A percentile compares a stretch with the other conserved stretches of the same genome.
Evolutionary conservation across 2,329 filamentous ascomycete species (phyloP).

Genomic region (Cladorrhinum sp.): DNA sequence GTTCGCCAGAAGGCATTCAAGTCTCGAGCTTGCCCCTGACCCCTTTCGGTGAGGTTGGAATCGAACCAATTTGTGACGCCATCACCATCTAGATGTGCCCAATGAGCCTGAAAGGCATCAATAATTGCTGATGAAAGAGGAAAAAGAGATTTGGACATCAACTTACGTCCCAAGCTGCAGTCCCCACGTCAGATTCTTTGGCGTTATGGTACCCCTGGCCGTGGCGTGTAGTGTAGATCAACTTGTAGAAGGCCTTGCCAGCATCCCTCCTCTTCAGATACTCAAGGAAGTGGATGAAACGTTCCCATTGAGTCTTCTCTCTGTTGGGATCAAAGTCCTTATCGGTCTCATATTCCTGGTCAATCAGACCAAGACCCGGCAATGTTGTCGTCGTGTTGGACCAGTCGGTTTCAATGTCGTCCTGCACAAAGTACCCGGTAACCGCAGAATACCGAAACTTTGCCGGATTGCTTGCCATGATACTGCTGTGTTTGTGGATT

Average conservation of each 20-base stretch:
- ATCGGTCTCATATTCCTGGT: slow-evolving; percentile 59
- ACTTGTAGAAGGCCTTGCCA: slow-evolving; percentile 56
- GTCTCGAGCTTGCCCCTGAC: slow-evolving; percentile 50
- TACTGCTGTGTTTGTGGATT: neutral
- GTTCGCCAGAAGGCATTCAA: slow-evolving; percentile 51
- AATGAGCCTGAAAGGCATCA: slow-evolving; percentile 30
- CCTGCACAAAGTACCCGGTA: slow-evolving; percentile 3
- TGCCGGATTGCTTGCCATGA: neutral
- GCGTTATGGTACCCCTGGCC: slow-evolving; percentile 64
- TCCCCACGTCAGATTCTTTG: slow-evolving; percentile 54
- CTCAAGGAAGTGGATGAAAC: slow-evolving; percentile 57
- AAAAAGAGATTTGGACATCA: neutral
- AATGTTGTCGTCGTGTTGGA: neutral
- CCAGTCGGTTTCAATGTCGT: neutral
- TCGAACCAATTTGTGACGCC: slow-evolving; percentile 39
- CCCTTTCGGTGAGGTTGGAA: slow-evolving; percentile 49
- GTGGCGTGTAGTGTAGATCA: slow-evolving; percentile 67
- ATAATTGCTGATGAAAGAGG: slow-evolving; percentile 1
- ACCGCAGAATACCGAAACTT: slow-evolving; percentile 1
- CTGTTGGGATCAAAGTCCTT: slow-evolving; percentile 36
- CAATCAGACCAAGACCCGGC: slow-evolving; percentile 42
- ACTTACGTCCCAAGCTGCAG: slow-evolving; percentile 52
- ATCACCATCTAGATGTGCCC: slow-evolving; percentile 40
- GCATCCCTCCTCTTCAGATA: slow-evolving; percentile 48
- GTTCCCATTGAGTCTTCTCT: slow-evolving; percentile 59